These are phyloP conservation scores for Trichoderma cornu-damae DNA, from an alignment of 2,329 filamentous ascomycete genomes.

Conservation along the genomic window DNA sequence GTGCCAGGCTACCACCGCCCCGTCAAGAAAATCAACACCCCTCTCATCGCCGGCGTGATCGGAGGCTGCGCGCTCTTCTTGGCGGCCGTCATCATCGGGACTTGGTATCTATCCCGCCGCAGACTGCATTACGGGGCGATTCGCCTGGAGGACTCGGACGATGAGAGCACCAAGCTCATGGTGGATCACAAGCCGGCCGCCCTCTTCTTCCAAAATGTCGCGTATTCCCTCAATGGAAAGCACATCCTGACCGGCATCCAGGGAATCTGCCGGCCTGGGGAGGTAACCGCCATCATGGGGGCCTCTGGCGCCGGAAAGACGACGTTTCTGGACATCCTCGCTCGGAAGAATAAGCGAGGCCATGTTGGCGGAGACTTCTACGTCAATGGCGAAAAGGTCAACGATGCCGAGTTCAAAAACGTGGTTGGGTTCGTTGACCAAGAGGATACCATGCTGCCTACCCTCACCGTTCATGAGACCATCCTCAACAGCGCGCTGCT, in stretches of 20 bases:
- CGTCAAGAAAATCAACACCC: slow-evolving; percentile 93
- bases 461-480: slow-evolving; percentile 94
- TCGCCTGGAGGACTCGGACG: slow-evolving; percentile 81
- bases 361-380: slow-evolving; percentile 73
- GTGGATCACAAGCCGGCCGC: slow-evolving; percentile 86
- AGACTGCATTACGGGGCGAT: slow-evolving; percentile 67
- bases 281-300: slow-evolving; percentile 96
- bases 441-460: slow-evolving; percentile 94
- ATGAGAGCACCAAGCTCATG: slow-evolving; percentile 81
- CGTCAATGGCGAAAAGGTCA: slow-evolving; percentile 87
- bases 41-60: slow-evolving; percentile 89
- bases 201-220: slow-evolving; percentile 81
- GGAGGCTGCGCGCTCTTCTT: slow-evolving; percentile 80
- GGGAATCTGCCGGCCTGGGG: slow-evolving; percentile 88
- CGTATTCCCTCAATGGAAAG: slow-evolving; percentile 82
- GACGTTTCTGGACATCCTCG: slow-evolving; percentile 91
- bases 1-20: slow-evolving; percentile 86
- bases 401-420: slow-evolving; percentile 77
- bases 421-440: slow-evolving; percentile 97
- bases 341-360: slow-evolving; percentile 94
- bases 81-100: slow-evolving; percentile 73
- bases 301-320: slow-evolving; percentile 97
- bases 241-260: slow-evolving; percentile 75
- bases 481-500: slow-evolving; percentile 91
- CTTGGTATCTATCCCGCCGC: slow-evolving; percentile 85